Percentiles rank a stretch among this genome's conserved stretches.
phyloP scores from a whole-genome alignment of 2,329 filamentous ascomycete genomes.

The Ustilaginoidea virens region DNA sequence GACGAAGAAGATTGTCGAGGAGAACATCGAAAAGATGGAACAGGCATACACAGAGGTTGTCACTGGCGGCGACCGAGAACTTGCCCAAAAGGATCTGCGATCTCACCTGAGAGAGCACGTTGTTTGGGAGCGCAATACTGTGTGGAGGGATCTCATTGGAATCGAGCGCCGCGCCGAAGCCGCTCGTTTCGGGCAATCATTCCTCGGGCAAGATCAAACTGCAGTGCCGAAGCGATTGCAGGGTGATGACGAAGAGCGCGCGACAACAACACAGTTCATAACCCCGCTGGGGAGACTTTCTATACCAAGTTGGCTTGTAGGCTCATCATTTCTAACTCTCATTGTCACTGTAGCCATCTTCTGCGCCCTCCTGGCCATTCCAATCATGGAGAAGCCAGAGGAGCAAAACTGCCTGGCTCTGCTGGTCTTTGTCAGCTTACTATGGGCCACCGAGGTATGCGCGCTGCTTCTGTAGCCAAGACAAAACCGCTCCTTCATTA shows the following conservation, averaged over 20 bases:
- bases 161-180: slow-evolving; percentile 93
- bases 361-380: slow-evolving; percentile 53
- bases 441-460: slow-evolving; percentile 89
- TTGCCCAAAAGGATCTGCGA: slow-evolving; percentile 72
- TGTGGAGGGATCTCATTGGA: slow-evolving; percentile 98
- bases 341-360: slow-evolving; percentile 60
- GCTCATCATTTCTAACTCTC: slow-evolving; percentile 64
- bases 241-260: slow-evolving; percentile 59
- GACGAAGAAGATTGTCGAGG: slow-evolving; percentile 56
- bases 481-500: neutral
- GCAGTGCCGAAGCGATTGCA: slow-evolving; percentile 57
- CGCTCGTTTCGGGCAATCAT: slow-evolving; percentile 72
- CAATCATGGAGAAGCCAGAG: slow-evolving; percentile 73
- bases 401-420: slow-evolving; percentile 94
- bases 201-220: slow-evolving; percentile 62
- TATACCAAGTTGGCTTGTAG: slow-evolving; percentile 72
- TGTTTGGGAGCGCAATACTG: slow-evolving; percentile 96
- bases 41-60: slow-evolving; percentile 66
- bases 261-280: slow-evolving; percentile 48
- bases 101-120: slow-evolving; percentile 91
- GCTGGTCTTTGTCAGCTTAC: slow-evolving; percentile 78
- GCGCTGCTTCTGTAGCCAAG: neutral
- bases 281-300: slow-evolving; percentile 69
- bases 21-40: slow-evolving; percentile 61
- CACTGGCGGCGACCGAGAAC: slow-evolving; percentile 60